Base-by-base conservation (phyloP, 257 asterid genomes). In the Plantago elongata region DNA sequence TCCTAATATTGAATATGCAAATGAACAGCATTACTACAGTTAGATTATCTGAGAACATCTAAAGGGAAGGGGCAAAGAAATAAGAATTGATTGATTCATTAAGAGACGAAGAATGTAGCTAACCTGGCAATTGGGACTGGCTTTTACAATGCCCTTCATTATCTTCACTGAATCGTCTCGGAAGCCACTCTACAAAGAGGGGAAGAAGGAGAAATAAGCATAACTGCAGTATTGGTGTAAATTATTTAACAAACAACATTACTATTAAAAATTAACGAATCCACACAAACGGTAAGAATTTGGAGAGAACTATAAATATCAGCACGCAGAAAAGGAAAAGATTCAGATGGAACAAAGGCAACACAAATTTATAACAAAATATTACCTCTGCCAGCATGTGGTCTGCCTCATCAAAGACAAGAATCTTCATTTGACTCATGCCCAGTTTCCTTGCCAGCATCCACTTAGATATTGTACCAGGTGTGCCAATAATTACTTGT, bases 401-500 rank as follows among this genome's bases (percentile, higher is more conserved):
- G 77, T 92, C 98, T 12, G 97, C 98, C 80, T 92, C 98, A 57
- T 92, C 98, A 81, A 84, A 88, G 57, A 92, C 98, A 2, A 89
- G 93, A 76, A 92, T 84, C 77, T 86, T 89, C 95, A 89, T 76
- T 42, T 62, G 81, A 71, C 78, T 77, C 89, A 82, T 51, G 67
- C 97, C 86, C 51, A 92, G 79, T 57, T 92, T 92, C 81, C 34
- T 89, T 14, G 81, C 82, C 5, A 72, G 9, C 29, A 86, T 67
- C 95, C 95, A 83, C 71, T 79, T 86, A 45, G 64, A 62, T 56
- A 92, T 81, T 12, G 99, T 92, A 48, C 99, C 99, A 69, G 99
- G 99, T 58, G 99, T 92, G 68, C 99, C 99, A 66, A 89, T 92
- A 54, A 92, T 72, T 30, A 92, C 89, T 70, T 92, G 99, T 3